These are phyloP conservation scores for Botrytis fabae DNA, from an alignment of 2,329 filamentous ascomycete species.

Conservation along the genomic window DNA sequence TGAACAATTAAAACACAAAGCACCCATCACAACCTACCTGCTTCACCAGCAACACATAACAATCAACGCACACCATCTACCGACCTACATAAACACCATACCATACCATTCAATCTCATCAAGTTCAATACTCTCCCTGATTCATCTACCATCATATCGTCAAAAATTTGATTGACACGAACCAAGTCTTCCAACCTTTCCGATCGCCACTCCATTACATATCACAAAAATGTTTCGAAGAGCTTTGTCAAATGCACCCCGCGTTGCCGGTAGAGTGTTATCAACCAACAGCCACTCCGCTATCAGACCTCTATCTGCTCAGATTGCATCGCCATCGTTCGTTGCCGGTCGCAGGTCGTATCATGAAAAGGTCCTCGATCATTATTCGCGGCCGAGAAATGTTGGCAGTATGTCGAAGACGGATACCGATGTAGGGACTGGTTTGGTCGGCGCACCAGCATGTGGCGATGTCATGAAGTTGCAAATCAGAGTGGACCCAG, in stretches of 20 bases:
- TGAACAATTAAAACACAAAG: neutral
- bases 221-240: conserved; percentile 38
- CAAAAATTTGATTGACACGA: neutral
- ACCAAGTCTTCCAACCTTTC: conserved; percentile 12
- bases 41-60: neutral
- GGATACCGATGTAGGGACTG: conserved; percentile 82
- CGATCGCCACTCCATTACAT: neutral
- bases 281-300: conserved; percentile 34
- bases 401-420: conserved; percentile 78
- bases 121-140: neutral
- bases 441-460: conserved; percentile 86
- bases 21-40: neutral
- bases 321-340: conserved; percentile 33
- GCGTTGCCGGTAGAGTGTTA: conserved; percentile 37
- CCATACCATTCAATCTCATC: neutral
- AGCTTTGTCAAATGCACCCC: conserved; percentile 36
- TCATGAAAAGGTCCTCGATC: conserved; percentile 63
- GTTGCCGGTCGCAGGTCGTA: conserved; percentile 38
- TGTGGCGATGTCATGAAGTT: conserved; percentile 94
- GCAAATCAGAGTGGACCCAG: conserved; percentile 87
- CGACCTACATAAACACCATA: neutral
- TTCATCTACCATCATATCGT: neutral
- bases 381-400: conserved; percentile 78
- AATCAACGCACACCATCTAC: neutral
- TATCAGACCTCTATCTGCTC: conserved; percentile 31